phyloP scores from a whole-genome alignment of 2,329 filamentous ascomycete genomes.

The Basipetospora chlamydospora region DNA sequence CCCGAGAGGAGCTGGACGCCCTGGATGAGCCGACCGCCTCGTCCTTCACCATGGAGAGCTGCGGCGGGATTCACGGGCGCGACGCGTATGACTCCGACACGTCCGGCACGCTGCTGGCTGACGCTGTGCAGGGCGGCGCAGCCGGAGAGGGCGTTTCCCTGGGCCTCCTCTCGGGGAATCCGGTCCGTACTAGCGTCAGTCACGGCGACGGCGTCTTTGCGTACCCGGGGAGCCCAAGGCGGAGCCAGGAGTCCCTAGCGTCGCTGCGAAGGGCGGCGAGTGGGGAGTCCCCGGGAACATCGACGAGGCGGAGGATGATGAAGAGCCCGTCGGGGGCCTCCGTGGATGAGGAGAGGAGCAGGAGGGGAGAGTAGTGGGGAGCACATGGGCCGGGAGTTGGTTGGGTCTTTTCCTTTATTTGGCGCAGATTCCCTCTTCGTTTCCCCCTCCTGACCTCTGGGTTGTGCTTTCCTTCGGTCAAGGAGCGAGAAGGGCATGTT shows the following conservation, averaged over 20 bases:
- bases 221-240: conserved; percentile 14
- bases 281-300: conserved; percentile 13
- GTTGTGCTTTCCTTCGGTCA: no score
- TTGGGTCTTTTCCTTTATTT: no score
- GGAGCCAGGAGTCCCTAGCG: conserved; percentile 20
- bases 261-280: conserved; percentile 18
- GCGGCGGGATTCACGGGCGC: conserved; percentile 46
- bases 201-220: conserved; percentile 14
- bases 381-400: neutral
- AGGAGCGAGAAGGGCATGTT: no score
- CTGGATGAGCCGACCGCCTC: conserved; percentile 65
- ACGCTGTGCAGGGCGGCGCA: neutral
- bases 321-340: no score
- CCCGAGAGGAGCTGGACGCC: conserved; percentile 40
- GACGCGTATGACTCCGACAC: conserved; percentile 11
- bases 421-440: no score
- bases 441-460: no score
- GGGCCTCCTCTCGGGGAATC: no score
- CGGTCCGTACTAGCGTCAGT: no score
- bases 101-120: conserved; percentile 3
- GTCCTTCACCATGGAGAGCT: conserved; percentile 61
- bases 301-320: conserved; percentile 14
- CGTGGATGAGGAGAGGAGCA: neutral
- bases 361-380: neutral
- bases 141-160: neutral